Base-by-base conservation (phyloP, 2,329 filamentous ascomycete species). In the Penicillium occitanis region DNA sequence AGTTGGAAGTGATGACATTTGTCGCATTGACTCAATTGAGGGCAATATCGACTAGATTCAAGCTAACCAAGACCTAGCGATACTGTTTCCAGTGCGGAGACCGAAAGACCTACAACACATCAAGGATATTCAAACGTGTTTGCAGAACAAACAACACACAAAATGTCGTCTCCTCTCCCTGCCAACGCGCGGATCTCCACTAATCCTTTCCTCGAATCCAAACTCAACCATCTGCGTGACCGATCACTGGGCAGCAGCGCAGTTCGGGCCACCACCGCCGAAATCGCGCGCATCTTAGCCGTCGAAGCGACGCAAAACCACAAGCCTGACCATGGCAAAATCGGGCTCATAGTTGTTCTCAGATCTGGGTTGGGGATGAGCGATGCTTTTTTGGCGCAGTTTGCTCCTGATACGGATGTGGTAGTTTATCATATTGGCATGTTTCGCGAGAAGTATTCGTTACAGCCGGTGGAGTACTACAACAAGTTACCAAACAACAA, bases 351-450 rank as follows among this genome's bases (percentile, higher is more conserved):
- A 22, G 72, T 76, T 50, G 70, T 78, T 40, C 69, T 78, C 35
- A 77, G 78, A 13, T 79, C 78, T 3, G 78, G 78, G 1, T 67
- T 80, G 5, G 71, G 74, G 35, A 80, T 80, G 78, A 72, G 71
- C 28, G 78, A 80, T 44, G 67, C 75, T 1, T 79, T 79, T 65
- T 55, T 77, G 30, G 72, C 66, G 59, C 69, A 63, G 50, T 67
- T 72, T 63, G 70, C 68, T 46, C 72, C 64, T 33, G 71, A 74
- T 22, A 70, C 72, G 0, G 69, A 75, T 22, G 69, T 69, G 17
- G 70, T 71, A 14, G 71, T 68, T 61, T 73, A 74, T 51, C 73
- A 75, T 61, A 69, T 75, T 61, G 73, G 73, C 28, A 68, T 75
- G 35, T 75, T 73, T 61, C 70, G 72, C 5, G 73, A 75, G 40